Conservation (phyloP, 2,329 filamentous ascomycete genomes). For the Seiridium cupressi region DNA sequence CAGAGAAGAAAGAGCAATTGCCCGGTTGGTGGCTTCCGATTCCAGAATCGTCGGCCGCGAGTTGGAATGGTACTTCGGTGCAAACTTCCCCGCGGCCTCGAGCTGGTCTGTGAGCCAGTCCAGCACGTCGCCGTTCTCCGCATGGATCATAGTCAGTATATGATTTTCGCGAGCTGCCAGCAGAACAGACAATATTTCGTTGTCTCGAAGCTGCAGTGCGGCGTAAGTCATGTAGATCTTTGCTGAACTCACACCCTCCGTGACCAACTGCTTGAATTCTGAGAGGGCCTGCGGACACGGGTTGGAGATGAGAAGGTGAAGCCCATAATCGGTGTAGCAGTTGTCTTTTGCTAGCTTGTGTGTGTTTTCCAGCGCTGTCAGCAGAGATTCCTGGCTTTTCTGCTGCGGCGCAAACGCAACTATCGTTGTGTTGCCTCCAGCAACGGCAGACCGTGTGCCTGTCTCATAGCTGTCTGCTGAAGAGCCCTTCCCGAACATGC, state of each 20-base stretch:
- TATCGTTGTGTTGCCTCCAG: slow-evolving; percentile 58
- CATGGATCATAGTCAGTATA: slow-evolving; percentile 55
- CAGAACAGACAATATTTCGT: slow-evolving; percentile 49
- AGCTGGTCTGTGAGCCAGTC: slow-evolving; percentile 53
- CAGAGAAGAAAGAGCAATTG: slow-evolving; percentile 47
- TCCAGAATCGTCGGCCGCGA: slow-evolving; percentile 49
- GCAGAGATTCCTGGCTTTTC: slow-evolving; percentile 25
- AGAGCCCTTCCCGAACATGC: slow-evolving; percentile 29
- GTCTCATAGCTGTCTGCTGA: slow-evolving; percentile 34
- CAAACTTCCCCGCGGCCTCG: slow-evolving; percentile 43
- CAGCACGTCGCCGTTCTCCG: slow-evolving; percentile 53
- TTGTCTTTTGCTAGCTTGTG: slow-evolving; percentile 37
- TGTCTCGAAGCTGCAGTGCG: slow-evolving; percentile 45
- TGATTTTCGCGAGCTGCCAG: slow-evolving; percentile 36
- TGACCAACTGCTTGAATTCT: slow-evolving; percentile 38
- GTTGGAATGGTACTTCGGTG: slow-evolving; percentile 49
- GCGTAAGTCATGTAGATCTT: slow-evolving; percentile 49
- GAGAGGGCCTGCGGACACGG: slow-evolving; percentile 34
- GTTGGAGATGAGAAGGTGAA: slow-evolving; percentile 43
- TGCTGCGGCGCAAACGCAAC: slow-evolving; percentile 56
- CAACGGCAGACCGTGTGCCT: slow-evolving; percentile 53
- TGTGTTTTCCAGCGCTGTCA: slow-evolving; percentile 40
- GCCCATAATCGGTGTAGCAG: slow-evolving; percentile 46
- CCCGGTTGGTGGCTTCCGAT: slow-evolving; percentile 50
- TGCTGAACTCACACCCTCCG: slow-evolving; percentile 38